These are phyloP conservation scores for Fremontodendron californicum DNA, from an alignment of 345 rosid genomes.

Conservation along the genomic window DNA sequence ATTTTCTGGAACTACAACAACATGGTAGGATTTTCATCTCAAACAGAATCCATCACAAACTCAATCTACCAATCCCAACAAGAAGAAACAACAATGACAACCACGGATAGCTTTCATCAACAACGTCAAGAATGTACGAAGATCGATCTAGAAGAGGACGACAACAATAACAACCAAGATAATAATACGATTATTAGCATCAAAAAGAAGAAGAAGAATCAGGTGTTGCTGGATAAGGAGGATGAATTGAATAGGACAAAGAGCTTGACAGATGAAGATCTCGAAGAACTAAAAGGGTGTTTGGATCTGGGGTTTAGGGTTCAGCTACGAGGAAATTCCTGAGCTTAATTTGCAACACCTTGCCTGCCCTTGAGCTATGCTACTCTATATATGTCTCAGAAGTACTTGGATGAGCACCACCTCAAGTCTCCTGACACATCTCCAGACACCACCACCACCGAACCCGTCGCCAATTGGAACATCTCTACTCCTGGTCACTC, in stretches of 20 bases:
- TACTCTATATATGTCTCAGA: slow-evolving; percentile 96
- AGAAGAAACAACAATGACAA: not conserved
- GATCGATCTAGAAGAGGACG: slow-evolving; percentile 10
- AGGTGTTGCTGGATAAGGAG: slow-evolving; percentile 59
- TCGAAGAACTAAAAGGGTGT: slow-evolving; percentile 90
- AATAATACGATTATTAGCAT: no score
- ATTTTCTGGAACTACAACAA: not conserved
- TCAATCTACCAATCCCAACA: not conserved
- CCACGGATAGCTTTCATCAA: not conserved
- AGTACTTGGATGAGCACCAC: slow-evolving; percentile 65
- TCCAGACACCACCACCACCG: slow-evolving; percentile 18
- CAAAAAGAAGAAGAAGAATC: slow-evolving; percentile 62
- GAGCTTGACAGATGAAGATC: slow-evolving; percentile 92
- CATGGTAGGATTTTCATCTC: slow-evolving; percentile 29
- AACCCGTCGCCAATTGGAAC: slow-evolving; percentile 80
- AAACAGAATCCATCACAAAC: slow-evolving; percentile 21
- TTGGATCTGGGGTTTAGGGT: slow-evolving; percentile 95
- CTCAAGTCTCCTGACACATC: slow-evolving; percentile 51
- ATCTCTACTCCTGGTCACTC: slow-evolving; percentile 88
- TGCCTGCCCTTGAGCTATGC: slow-evolving; percentile 96
- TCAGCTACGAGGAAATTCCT: slow-evolving; percentile 90
- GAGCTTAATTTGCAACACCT: slow-evolving; percentile 95
- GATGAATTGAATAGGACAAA: slow-evolving; percentile 73
- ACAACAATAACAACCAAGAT: slow-evolving; percentile 6
- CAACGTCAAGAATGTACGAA: slow-evolving; percentile 19